Percentiles rank a stretch among this genome's conserved stretches.
Evolutionary conservation across 495 filamentous ascomycete species (phyloP).

Genomic region (Cercophora samala): DNA sequence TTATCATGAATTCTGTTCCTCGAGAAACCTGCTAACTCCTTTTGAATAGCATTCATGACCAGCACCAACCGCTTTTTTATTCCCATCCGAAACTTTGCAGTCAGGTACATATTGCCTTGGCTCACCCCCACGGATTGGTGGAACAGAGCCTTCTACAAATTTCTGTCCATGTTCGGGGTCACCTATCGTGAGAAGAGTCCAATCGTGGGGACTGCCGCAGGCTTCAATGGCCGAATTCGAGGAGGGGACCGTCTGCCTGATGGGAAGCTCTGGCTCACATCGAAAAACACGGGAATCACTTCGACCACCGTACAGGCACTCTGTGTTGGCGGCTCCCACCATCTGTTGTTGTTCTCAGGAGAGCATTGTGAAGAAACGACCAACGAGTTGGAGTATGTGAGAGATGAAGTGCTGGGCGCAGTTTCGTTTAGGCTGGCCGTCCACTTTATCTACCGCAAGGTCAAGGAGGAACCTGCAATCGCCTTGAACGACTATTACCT

Average conservation of each 20-base stretch:
- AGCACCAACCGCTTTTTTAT: slow-evolving; percentile 33
- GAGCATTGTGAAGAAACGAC: not conserved
- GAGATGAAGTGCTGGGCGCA: not conserved
- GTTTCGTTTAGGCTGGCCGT: not conserved
- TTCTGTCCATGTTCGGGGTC: slow-evolving; percentile 29
- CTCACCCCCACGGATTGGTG: slow-evolving; percentile 14
- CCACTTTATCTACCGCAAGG: not conserved
- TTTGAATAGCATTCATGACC: slow-evolving; percentile 26
- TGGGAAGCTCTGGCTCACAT: not conserved
- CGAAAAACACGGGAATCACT: slow-evolving; percentile 21
- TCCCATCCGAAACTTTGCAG: slow-evolving; percentile 32
- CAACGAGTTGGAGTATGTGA: not conserved
- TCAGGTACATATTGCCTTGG: slow-evolving; percentile 38
- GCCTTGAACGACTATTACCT: not conserved
- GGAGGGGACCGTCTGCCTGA: not conserved
- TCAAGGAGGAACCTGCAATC: not conserved
- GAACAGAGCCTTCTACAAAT: slow-evolving; percentile 5
- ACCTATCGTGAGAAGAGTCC: not conserved
- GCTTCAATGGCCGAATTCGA: not conserved
- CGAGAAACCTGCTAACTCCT: not conserved
- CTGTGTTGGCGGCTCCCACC: slow-evolving; percentile 25
- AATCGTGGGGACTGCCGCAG: not conserved
- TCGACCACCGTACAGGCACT: slow-evolving; percentile 31
- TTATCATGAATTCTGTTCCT: slow-evolving; percentile 29
- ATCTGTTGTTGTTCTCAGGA: slow-evolving; percentile 37